Conservation (phyloP, 1,139 yeast genomes). For the Geotrichum aggregatum region DNA sequence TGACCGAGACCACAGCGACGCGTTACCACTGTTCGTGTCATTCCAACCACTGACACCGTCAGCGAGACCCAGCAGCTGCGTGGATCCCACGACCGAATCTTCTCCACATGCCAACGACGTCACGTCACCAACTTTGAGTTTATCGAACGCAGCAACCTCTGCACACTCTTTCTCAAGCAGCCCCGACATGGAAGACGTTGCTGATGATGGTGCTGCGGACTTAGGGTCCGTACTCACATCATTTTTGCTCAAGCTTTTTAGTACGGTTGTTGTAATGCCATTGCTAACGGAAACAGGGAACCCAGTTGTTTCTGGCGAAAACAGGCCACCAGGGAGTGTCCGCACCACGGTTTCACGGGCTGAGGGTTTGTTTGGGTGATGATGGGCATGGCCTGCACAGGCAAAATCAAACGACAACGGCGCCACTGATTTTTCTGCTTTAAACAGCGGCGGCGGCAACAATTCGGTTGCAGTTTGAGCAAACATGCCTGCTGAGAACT, state of each 20-base stretch:
- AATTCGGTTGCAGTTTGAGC: neutral
- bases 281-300: neutral
- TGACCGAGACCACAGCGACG: constrained; percentile 54
- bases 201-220: neutral
- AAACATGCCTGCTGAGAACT: neutral
- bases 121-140: constrained; percentile 10
- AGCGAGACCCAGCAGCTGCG: constrained; percentile 54
- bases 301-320: neutral
- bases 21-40: constrained; percentile 44
- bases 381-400: constrained; percentile 18
- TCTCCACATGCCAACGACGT: constrained; percentile 42
- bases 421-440: neutral
- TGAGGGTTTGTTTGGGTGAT: constrained; percentile 3
- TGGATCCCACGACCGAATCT: constrained; percentile 59
- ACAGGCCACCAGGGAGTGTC: constrained; percentile 8
- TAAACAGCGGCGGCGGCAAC: constrained; percentile 3
- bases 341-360: constrained; percentile 10
- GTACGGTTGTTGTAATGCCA: neutral
- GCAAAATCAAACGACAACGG: constrained; percentile 12
- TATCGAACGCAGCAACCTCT: constrained; percentile 13
- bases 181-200: neutral
- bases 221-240: neutral
- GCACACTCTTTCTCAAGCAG: neutral
- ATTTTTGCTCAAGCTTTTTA: neutral
- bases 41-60: constrained; percentile 64